A percentile compares a stretch with the other conserved stretches of the same genome.
Evolutionary conservation across 164 flowering plant genomes (phyloP).

Genomic region (Stephania cephalantha): DNA sequence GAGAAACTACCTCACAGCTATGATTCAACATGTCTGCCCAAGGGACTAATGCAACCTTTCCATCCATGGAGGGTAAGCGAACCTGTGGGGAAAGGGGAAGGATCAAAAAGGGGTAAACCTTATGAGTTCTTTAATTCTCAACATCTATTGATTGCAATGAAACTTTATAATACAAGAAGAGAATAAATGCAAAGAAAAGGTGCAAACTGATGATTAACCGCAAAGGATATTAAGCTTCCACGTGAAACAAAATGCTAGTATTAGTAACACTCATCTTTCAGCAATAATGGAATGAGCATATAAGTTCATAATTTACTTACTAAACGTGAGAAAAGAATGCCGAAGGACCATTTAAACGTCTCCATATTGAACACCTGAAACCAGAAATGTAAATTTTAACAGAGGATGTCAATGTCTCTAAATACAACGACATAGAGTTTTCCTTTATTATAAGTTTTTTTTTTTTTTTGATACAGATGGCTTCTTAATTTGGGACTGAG

Average conservation of each 20-base stretch:
- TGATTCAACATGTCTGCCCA: slow-evolving; percentile 99
- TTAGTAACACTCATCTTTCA: neutral
- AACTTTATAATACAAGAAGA: neutral
- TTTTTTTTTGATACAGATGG: too few species aligned
- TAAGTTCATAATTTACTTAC: slow-evolving; percentile 39
- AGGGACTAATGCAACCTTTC: slow-evolving; percentile 86
- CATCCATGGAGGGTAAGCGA: slow-evolving; percentile 88
- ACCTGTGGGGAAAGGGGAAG: slow-evolving; percentile 40
- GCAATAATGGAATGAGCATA: neutral
- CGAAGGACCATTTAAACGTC: slow-evolving; percentile 94
- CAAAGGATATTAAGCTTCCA: neutral
- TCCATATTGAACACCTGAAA: slow-evolving; percentile 83
- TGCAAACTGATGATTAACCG: neutral
- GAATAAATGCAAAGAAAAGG: neutral
- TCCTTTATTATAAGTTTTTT: too few species aligned
- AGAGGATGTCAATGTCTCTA: neutral
- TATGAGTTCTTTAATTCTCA: neutral
- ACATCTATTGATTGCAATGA: slow-evolving; percentile 5
- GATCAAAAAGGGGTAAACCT: neutral
- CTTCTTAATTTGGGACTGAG: too few species aligned
- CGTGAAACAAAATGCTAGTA: neutral
- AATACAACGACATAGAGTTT: neutral
- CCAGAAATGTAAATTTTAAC: slow-evolving; percentile 1
- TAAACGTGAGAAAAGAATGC: slow-evolving; percentile 95
- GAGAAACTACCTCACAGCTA: slow-evolving; percentile 64